Percentiles rank a stretch among this genome's conserved stretches.
phyloP scores from a whole-genome alignment of 257 asterid species.

The Solanum rostratum region DNA sequence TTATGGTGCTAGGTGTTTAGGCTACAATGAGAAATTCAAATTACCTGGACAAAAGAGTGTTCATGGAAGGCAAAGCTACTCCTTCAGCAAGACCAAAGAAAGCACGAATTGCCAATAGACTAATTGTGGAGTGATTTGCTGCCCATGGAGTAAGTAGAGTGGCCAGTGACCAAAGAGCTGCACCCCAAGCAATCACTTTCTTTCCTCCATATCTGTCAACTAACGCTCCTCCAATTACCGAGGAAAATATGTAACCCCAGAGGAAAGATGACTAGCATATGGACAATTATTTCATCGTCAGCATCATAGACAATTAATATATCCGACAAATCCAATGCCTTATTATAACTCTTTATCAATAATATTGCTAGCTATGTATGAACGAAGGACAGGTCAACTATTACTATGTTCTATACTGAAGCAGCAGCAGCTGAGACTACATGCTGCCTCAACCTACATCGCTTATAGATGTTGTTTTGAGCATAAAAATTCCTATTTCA shows the following conservation, averaged over 20 bases:
- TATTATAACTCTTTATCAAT: neutral
- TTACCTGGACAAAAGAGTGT: slow-evolving; percentile 75
- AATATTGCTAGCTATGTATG: neutral
- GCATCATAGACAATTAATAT: neutral
- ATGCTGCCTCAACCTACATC: neutral
- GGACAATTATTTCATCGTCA: neutral
- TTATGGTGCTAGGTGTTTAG: neutral
- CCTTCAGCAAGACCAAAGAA: slow-evolving; percentile 97
- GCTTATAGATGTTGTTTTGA: neutral
- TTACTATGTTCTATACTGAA: neutral
- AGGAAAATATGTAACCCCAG: slow-evolving; percentile 96
- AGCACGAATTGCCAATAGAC: slow-evolving; percentile 77
- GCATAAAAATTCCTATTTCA: neutral
- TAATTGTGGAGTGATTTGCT: slow-evolving; percentile 76
- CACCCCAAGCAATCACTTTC: slow-evolving; percentile 84
- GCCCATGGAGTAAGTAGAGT: slow-evolving; percentile 96
- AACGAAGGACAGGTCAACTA: neutral
- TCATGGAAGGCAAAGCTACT: slow-evolving; percentile 92
- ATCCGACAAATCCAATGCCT: neutral
- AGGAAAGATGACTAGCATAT: slow-evolving; percentile 78
- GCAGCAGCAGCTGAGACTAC: neutral
- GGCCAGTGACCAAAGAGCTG: slow-evolving; percentile 86
- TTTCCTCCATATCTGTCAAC: slow-evolving; percentile 90
- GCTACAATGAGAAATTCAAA: neutral
- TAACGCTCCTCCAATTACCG: slow-evolving; percentile 85